Base-by-base conservation (phyloP, 1,284 basidiomycete genomes). In the Sutorius eximius region DNA sequence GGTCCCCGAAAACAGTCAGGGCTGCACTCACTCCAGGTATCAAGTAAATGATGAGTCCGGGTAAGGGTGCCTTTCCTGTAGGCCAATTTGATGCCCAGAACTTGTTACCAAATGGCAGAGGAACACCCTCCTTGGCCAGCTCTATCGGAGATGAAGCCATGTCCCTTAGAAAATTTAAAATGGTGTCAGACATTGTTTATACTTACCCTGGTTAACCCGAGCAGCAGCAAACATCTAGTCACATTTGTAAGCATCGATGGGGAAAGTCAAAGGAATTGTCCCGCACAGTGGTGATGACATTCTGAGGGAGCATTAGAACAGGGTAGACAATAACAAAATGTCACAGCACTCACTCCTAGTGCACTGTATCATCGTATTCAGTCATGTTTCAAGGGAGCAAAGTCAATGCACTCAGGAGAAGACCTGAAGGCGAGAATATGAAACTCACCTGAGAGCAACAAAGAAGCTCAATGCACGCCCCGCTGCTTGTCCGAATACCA, bases 401-500 rank as follows among this genome's bases (percentile, higher is more conserved):
- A 2, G 22, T 24, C 5, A 24, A 24, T 24, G 22, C 22, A 24
- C 22, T 24, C 22, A 5, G 22, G 22, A 24, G 22, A 24, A 24
- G 22, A 24, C 22, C 5, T 24, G 22, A 24, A 24, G 22, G 22
- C n/a, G 32, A 2, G n/a, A 30, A 34, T 7, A 2, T 8, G 3
- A 4, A 22, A 45, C 51, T 0, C 30, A 76, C 77, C 80, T 81
- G 15, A 83, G 67, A 6, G 80, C 82, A 36, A 83, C 75, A 49
- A 83, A 79, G 0, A 77, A 75, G 0, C 77, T 75, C 16, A 85
- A 62, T 0, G 79, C 82, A 47, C 71, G 74, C 59, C 79, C 69
- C 0, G 80, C 80, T 0, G 66, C 53, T 0, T 60, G 50, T 15
- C 82, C 82, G 53, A 83, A 85, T 34, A 85, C 80, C 34, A 81